Conservation (phyloP, 2,329 filamentous ascomycete genomes). For the Epichloe gansuensis region DNA sequence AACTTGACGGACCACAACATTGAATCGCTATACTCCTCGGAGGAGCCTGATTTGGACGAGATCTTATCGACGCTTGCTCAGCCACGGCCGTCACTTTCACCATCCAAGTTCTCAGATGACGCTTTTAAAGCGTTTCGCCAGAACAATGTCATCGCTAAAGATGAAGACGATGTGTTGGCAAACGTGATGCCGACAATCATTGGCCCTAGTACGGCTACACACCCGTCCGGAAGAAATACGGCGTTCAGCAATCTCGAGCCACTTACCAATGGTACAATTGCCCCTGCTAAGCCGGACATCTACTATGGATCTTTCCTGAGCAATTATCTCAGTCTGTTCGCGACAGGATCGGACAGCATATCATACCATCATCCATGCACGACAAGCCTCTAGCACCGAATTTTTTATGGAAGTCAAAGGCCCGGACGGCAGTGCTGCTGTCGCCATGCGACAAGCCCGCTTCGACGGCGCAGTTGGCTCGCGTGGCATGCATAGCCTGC, state of each 20-base stretch:
- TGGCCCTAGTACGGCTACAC: background rate
- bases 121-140: background rate
- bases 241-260: background rate
- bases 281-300: constrained; percentile 19
- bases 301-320: constrained; percentile 16
- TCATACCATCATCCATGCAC: constrained; percentile 20
- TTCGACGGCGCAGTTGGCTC: constrained; percentile 25
- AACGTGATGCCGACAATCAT: background rate
- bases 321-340: constrained; percentile 16
- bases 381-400: constrained; percentile 22
- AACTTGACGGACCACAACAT: background rate
- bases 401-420: constrained; percentile 28
- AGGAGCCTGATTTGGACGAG: background rate
- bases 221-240: background rate
- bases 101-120: background rate
- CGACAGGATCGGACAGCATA: constrained; percentile 12
- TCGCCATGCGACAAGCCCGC: constrained; percentile 19
- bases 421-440: constrained; percentile 15
- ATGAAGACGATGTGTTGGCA: background rate
- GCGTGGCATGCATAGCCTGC: constrained; percentile 22
- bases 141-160: background rate
- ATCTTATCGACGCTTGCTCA: background rate
- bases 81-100: background rate
- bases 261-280: constrained; percentile 12
- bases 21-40: background rate